phyloP scores from a whole-genome alignment of 192 early-diverging fungal genomes.

The Coemansia sp. region DNA sequence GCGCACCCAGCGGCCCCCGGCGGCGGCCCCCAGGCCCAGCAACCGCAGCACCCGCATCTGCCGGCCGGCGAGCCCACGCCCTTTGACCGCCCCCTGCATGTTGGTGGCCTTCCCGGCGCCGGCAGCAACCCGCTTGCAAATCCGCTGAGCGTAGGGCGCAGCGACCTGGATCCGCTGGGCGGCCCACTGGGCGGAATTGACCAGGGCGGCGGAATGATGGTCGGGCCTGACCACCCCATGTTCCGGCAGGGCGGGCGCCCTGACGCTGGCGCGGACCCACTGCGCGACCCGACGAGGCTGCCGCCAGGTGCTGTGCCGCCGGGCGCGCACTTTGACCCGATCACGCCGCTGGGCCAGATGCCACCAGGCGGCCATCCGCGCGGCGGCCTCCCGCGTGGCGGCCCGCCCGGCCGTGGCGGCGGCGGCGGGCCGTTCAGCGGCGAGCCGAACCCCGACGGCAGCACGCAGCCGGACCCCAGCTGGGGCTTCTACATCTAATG shows the following conservation, averaged over 20 bases:
- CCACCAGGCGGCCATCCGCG: constrained; percentile 4
- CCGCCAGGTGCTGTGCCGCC: constrained; percentile 72
- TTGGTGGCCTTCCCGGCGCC: neutral
- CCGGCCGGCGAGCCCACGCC: neutral
- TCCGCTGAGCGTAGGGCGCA: constrained; percentile 55
- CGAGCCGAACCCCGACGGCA: constrained; percentile 35
- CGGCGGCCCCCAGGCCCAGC: neutral
- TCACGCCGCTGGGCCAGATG: constrained; percentile 64
- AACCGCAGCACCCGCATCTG: neutral
- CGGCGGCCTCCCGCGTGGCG: constrained; percentile 15
- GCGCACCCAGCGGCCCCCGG: neutral
- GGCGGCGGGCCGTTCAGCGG: constrained; percentile 26
- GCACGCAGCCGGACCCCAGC: constrained; percentile 23
- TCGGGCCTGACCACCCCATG: constrained; percentile 86
- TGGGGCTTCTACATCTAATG: constrained; percentile 32
- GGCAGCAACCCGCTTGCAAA: neutral
- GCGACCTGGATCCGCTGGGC: constrained; percentile 63
- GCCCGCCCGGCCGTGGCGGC: neutral
- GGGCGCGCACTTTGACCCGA: constrained; percentile 90
- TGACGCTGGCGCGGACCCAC: constrained; percentile 31
- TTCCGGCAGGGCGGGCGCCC: constrained; percentile 56
- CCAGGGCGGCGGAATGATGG: constrained; percentile 78
- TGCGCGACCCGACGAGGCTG: constrained; percentile 59
- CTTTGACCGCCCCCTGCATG: neutral
- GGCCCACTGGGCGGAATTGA: constrained; percentile 14